Evolutionary conservation across 2,329 filamentous ascomycete species (phyloP).

Genomic region (Botrytis tulipae): DNA sequence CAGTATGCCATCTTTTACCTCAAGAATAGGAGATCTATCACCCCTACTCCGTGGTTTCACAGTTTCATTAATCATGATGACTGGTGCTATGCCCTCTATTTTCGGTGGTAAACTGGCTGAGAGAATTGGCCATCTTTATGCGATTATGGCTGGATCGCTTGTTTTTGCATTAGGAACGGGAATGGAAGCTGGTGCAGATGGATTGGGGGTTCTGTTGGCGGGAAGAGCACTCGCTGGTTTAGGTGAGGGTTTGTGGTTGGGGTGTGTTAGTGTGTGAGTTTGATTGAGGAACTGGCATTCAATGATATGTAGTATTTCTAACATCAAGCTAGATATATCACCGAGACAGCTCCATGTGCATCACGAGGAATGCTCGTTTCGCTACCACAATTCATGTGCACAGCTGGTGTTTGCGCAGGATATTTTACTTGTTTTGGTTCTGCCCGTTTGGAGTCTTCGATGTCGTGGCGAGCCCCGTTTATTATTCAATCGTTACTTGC

Average conservation of each 20-base stretch:
- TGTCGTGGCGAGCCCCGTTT: constrained; percentile 55
- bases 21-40: constrained; percentile 47
- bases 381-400: constrained; percentile 51
- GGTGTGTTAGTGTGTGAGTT: constrained; percentile 48
- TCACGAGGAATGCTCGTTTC: constrained; percentile 49
- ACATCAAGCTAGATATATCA: background rate
- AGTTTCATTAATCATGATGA: constrained; percentile 56
- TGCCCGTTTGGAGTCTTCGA: constrained; percentile 44
- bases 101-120: constrained; percentile 53
- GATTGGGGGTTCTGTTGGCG: constrained; percentile 50
- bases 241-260: constrained; percentile 55
- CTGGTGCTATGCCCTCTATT: constrained; percentile 54
- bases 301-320: background rate
- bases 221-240: constrained; percentile 43
- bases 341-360: background rate
- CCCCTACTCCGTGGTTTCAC: constrained; percentile 54
- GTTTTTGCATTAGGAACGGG: background rate
- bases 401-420: constrained; percentile 49
- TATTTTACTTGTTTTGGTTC: constrained; percentile 60
- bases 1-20: constrained; percentile 45
- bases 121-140: constrained; percentile 39
- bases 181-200: constrained; percentile 39
- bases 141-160: background rate
- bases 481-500: constrained; percentile 46
- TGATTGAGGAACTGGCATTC: background rate